These are phyloP conservation scores for Colletotrichum camelliae DNA, from an alignment of 2,329 filamentous ascomycete genomes.

Conservation along the genomic window DNA sequence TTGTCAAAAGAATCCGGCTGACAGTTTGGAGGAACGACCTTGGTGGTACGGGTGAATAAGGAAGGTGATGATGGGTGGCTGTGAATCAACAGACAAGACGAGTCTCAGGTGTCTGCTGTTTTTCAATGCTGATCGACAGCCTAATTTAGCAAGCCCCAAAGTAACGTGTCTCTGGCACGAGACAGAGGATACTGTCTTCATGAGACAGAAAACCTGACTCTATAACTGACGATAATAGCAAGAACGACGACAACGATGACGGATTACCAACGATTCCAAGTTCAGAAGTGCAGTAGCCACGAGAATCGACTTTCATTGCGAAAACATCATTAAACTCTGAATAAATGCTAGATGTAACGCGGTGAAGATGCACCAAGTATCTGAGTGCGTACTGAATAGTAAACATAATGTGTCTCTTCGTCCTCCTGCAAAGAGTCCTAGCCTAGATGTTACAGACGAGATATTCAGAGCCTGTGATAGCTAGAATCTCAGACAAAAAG, in stretches of 20 bases:
- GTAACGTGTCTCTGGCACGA: not conserved
- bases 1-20: not conserved
- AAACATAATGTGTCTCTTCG: fast-evolving
- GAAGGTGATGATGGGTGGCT: not conserved
- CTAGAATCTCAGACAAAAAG: not conserved
- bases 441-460: not conserved
- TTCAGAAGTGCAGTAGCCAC: not conserved
- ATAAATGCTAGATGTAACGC: not conserved
- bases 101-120: too few relatives aligned
- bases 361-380: too few relatives aligned
- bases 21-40: not conserved
- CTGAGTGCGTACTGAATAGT: not conserved
- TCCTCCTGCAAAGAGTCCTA: not conserved
- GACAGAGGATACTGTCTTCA: not conserved
- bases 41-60: not conserved
- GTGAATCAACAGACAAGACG: not conserved
- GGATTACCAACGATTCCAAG: fast-evolving
- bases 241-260: not conserved
- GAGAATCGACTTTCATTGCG: not conserved
- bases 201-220: not conserved
- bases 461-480: not conserved
- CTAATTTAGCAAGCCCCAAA: too few relatives aligned
- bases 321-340: not conserved
- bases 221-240: not conserved
- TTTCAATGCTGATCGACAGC: too few relatives aligned